A percentile compares a stretch with the other conserved stretches of the same genome.
Evolutionary conservation across 108 stramenopile genomes (phyloP).

Genomic region (Nannochloropsis gaditana): DNA sequence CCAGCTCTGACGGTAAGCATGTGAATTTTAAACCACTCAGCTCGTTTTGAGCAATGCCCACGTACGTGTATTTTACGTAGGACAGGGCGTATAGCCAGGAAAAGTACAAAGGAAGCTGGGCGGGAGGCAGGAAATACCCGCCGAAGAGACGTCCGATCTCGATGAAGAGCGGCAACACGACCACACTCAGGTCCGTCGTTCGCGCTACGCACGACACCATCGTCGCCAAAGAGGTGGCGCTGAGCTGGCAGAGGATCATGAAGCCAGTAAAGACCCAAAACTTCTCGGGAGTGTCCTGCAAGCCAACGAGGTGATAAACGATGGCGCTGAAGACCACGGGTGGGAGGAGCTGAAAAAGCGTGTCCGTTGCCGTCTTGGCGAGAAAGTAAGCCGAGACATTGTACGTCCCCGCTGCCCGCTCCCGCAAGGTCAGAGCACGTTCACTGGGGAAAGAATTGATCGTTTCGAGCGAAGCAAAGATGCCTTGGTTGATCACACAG

Average conservation of each 20-base stretch:
- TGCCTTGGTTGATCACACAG: conserved; percentile 34
- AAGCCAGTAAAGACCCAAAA: conserved; percentile 30
- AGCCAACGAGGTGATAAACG: conserved; percentile 29
- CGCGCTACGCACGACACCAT: conserved; percentile 23
- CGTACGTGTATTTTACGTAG: conserved; percentile 34
- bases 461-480: conserved; percentile 25
- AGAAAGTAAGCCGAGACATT: conserved; percentile 10
- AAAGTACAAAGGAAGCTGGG: background rate
- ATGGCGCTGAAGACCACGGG: conserved; percentile 30
- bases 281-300: conserved; percentile 17
- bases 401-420: conserved; percentile 29
- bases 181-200: conserved; percentile 20
- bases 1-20: background rate
- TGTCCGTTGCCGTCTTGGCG: conserved; percentile 26
- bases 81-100: background rate
- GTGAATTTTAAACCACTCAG: background rate
- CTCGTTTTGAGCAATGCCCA: conserved; percentile 31
- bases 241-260: conserved; percentile 27
- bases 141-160: conserved; percentile 27
- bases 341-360: conserved; percentile 12
- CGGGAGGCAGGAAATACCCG: conserved; percentile 10
- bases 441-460: conserved; percentile 28
- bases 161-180: conserved; percentile 10
- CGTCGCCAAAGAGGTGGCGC: conserved; percentile 28
- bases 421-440: conserved; percentile 19